phyloP scores from a whole-genome alignment of 352 stramenopile genomes.

The Phytophthora boehmeriae region DNA sequence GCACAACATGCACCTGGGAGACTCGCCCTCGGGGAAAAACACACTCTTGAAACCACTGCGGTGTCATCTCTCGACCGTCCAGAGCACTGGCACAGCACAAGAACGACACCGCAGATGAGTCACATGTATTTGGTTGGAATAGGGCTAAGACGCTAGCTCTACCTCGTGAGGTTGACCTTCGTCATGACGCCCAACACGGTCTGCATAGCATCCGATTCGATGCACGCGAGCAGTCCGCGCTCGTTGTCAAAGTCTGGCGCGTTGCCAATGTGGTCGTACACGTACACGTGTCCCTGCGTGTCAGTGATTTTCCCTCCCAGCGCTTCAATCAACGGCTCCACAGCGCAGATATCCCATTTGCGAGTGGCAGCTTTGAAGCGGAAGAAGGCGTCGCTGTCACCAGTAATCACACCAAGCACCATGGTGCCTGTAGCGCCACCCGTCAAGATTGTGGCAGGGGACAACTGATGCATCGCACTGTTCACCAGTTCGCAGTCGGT shows the following conservation, averaged over 20 bases:
- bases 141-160: conserved; percentile 26
- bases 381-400: conserved; percentile 69
- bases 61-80: conserved; percentile 47
- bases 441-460: conserved; percentile 41
- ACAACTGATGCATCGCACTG: conserved; percentile 41
- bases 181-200: conserved; percentile 50
- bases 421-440: conserved; percentile 77
- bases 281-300: conserved; percentile 59
- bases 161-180: conserved; percentile 63
- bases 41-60: conserved; percentile 49
- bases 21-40: conserved; percentile 31
- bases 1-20: conserved; percentile 28
- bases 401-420: conserved; percentile 68
- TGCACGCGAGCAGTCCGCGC: conserved; percentile 54
- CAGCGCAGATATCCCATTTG: conserved; percentile 81
- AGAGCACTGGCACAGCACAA: conserved; percentile 47
- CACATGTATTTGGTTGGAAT: conserved; percentile 32
- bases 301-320: conserved; percentile 65
- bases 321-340: conserved; percentile 67
- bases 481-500: conserved; percentile 60
- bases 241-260: conserved; percentile 69
- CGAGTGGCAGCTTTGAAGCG: conserved; percentile 73
- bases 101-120: conserved; percentile 21
- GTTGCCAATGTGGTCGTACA: conserved; percentile 58
- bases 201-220: conserved; percentile 43